Evolutionary conservation across 202 grass and related monocot species (phyloP).

Genomic region (Setaria viridis): DNA sequence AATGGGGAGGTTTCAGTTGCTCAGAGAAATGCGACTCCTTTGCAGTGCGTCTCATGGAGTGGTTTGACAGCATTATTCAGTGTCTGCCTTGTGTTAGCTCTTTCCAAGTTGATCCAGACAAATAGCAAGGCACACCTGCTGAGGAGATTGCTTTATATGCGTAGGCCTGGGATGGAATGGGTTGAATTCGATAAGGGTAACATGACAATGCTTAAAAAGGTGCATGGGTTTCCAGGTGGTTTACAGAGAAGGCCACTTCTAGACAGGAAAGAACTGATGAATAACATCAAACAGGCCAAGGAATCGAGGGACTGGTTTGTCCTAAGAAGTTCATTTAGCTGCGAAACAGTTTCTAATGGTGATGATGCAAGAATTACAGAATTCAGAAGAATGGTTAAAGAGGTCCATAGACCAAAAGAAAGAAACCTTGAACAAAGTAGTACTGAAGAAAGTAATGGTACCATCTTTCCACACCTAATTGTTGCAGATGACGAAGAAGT

Average conservation of each 20-base stretch:
- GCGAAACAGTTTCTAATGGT: not conserved
- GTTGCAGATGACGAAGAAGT: not conserved
- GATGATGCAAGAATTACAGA: not conserved
- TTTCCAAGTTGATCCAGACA: not conserved
- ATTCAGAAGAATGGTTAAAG: conserved; percentile 27
- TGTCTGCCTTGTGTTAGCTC: conserved; percentile 37
- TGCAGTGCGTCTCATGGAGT: conserved; percentile 13
- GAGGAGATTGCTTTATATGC: not conserved
- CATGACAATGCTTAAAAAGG: not conserved
- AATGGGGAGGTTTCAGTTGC: conserved; percentile 6
- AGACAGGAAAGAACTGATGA: conserved; percentile 34
- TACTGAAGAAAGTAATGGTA: not conserved
- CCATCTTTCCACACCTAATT: conserved; percentile 8
- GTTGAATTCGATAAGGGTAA: not conserved
- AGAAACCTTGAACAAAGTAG: conserved; percentile 10
- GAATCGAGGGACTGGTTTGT: conserved; percentile 21
- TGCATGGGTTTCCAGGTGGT: not conserved
- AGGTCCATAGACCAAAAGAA: conserved; percentile 1
- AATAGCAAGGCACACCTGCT: not conserved
- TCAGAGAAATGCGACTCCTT: conserved; percentile 10
- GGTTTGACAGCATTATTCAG: conserved; percentile 49
- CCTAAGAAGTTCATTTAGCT: conserved; percentile 28
- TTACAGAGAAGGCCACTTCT: conserved; percentile 20
- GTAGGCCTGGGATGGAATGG: conserved; percentile 4
- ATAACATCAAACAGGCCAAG: conserved; percentile 40